Evolutionary conservation across 129 eudicot genomes (phyloP).

Genomic region (Artemisia annua): DNA sequence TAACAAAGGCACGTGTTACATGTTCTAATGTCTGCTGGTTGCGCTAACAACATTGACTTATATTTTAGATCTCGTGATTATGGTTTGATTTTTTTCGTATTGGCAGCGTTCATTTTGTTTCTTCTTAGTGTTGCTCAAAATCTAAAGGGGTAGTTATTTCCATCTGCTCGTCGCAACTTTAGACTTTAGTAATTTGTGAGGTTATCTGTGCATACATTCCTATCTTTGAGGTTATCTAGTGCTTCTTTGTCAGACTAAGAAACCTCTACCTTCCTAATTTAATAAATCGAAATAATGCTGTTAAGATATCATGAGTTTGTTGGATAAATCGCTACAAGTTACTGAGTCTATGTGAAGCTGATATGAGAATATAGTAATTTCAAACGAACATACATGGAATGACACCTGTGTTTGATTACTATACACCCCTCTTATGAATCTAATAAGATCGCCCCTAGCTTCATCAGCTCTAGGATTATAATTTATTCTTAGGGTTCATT

Average conservation of each 20-base stretch:
- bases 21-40: neutral
- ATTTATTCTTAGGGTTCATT: neutral
- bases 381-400: neutral
- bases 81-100: constrained; percentile 8
- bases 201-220: too few relatives aligned
- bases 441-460: constrained; percentile 6
- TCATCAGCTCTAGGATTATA: neutral
- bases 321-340: neutral
- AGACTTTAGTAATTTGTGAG: too few relatives aligned
- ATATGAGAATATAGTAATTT: constrained; percentile 5
- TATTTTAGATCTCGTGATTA: constrained; percentile 15
- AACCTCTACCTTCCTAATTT: constrained; percentile 5
- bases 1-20: constrained; percentile 10
- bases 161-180: too few relatives aligned
- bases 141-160: too few relatives aligned
- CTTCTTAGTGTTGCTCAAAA: neutral
- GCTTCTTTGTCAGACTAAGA: constrained; percentile 6
- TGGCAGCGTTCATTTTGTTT: constrained; percentile 1
- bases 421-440: neutral
- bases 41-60: neutral
- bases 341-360: neutral
- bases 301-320: constrained; percentile 2
- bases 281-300: constrained; percentile 1
- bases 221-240: too few relatives aligned
- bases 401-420: neutral